These are phyloP conservation scores for Dovyalis caffra DNA, from an alignment of 345 rosid species.

Conservation along the genomic window DNA sequence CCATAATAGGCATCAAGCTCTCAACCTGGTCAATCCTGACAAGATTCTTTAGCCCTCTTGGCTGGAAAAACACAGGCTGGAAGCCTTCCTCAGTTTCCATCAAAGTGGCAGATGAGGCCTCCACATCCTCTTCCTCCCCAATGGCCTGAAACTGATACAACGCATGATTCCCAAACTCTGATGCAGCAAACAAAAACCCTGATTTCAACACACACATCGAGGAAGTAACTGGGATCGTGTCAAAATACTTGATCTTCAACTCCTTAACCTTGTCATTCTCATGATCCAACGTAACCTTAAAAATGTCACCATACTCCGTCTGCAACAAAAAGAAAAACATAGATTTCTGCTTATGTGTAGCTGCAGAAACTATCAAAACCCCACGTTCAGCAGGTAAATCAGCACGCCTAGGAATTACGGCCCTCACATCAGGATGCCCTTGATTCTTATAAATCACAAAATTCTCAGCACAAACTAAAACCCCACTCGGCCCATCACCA, in stretches of 20 bases:
- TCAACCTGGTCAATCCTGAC: slow-evolving; percentile 92
- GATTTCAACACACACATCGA: slow-evolving; percentile 90
- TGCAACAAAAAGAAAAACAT: slow-evolving; percentile 94
- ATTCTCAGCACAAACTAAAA: slow-evolving; percentile 93
- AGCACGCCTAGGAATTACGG: slow-evolving; percentile 86
- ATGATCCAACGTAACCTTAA: slow-evolving; percentile 82
- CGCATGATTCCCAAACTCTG: slow-evolving; percentile 96
- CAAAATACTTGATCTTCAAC: slow-evolving; percentile 91
- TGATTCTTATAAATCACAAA: slow-evolving; percentile 95
- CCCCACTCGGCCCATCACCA: slow-evolving; percentile 95
- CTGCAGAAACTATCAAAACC: slow-evolving; percentile 88
- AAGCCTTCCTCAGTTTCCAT: slow-evolving; percentile 98
- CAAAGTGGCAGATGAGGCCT: slow-evolving; percentile 79
- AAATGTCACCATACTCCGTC: slow-evolving; percentile 93
- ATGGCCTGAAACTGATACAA: slow-evolving; percentile 93
- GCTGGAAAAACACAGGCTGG: slow-evolving; percentile 94
- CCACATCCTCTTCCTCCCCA: slow-evolving; percentile 87
- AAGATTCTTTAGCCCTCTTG: slow-evolving; percentile 87
- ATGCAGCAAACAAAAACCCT: slow-evolving; percentile 86
- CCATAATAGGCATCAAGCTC: slow-evolving; percentile 98
- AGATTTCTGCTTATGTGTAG: slow-evolving; percentile 80
- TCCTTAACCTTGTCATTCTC: slow-evolving; percentile 69
- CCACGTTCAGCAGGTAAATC: slow-evolving; percentile 94
- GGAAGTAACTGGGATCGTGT: slow-evolving; percentile 81
- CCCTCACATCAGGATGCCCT: slow-evolving; percentile 88